Evolutionary conservation across 345 rosid genomes (phyloP).

Genomic region (Ricinus communis): DNA sequence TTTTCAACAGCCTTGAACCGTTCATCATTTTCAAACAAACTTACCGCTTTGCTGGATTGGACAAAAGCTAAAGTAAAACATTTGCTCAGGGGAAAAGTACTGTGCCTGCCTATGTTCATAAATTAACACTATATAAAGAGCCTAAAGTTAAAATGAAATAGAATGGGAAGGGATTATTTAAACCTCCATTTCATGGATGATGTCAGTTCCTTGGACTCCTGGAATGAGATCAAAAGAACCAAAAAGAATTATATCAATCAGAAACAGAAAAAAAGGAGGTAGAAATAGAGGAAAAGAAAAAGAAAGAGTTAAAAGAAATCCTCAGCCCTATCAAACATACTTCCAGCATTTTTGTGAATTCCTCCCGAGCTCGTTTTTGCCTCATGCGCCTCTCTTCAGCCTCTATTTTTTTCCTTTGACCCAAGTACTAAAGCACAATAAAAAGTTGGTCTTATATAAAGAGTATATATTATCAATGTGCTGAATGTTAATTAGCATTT

Average conservation of each 20-base stretch:
- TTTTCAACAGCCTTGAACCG: constrained; percentile 94
- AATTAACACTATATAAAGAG: neutral
- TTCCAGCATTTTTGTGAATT: constrained; percentile 89
- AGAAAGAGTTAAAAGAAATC: neutral
- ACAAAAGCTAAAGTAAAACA: constrained; percentile 29
- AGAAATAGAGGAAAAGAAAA: neutral
- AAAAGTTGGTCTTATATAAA: neutral
- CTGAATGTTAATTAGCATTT: constrained; percentile 11
- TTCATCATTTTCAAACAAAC: constrained; percentile 87
- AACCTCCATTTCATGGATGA: constrained; percentile 95
- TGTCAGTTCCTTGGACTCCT: constrained; percentile 85
- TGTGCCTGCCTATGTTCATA: neutral
- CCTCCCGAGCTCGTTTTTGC: constrained; percentile 95
- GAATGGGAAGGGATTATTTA: constrained; percentile 13
- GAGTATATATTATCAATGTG: neutral
- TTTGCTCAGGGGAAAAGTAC: neutral
- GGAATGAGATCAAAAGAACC: constrained; percentile 34
- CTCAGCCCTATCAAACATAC: constrained; percentile 42
- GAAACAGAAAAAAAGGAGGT: constrained; percentile 10
- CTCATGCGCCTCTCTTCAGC: constrained; percentile 93
- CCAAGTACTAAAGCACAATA: constrained; percentile 60
- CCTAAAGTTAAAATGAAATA: constrained; percentile 14
- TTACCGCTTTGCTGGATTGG: constrained; percentile 77
- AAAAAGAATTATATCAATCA: constrained; percentile 23
- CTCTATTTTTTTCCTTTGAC: constrained; percentile 91